A percentile compares a stretch with the other conserved stretches of the same genome.
Conservation (phyloP, 148 eudicot genomes). For the Fagopyrum homotropicum region DNA sequence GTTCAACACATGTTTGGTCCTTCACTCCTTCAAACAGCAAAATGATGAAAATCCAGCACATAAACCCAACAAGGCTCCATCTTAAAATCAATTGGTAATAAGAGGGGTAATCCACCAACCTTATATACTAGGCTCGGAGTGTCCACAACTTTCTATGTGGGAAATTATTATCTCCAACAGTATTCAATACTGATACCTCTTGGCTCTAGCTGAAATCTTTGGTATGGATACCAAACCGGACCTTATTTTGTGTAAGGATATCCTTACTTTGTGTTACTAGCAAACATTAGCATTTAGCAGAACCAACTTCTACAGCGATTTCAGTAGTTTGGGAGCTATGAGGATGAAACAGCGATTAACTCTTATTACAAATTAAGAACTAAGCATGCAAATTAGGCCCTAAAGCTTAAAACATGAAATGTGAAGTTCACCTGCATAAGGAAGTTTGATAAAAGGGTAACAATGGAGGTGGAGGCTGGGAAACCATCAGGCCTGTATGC, state of each 20-base stretch:
- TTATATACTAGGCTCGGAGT: no score
- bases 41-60: no score
- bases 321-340: neutral
- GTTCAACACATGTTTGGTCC: neutral
- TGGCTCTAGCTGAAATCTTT: no score
- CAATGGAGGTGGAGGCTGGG: conserved; percentile 61
- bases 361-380: neutral
- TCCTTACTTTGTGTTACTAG: neutral
- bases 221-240: no score
- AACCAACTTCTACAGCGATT: neutral
- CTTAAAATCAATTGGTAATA: no score
- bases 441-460: conserved; percentile 50
- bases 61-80: no score
- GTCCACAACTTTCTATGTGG: no score
- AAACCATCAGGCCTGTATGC: conserved; percentile 49
- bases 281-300: neutral
- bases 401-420: neutral
- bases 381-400: neutral
- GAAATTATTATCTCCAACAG: no score
- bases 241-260: neutral
- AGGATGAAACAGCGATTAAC: neutral
- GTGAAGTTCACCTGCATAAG: conserved; percentile 44
- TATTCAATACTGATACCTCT: neutral
- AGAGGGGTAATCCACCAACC: no score
- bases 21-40: no score